Evolutionary conservation across 495 filamentous ascomycete species (phyloP), one percentile per base, ranked within the genome.

Genomic region (Tirmania nivea): DNA sequence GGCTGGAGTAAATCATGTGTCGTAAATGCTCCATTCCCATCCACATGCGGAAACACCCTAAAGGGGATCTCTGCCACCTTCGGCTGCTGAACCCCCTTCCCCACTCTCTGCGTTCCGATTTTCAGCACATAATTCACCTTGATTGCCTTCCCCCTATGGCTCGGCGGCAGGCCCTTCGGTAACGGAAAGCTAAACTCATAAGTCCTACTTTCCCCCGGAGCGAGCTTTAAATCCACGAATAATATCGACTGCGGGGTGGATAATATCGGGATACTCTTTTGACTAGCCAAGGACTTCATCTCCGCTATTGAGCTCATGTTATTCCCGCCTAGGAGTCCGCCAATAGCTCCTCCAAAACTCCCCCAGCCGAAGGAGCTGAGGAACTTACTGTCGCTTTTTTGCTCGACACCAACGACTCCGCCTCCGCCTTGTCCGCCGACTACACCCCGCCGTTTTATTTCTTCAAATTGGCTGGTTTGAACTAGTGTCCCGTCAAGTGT

Each of bases 241-340:
- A 97, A 72, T 56, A 97, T 86, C 7, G 86, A 94, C 66, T 96
- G 90, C n/a, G 89, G 86, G 8, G 90, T 95, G 20, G 87, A 92
- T 17, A 97, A 67, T 39, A 97, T 71, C 3, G 90, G 90, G 39
- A 97, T 80, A 17, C 81, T 81, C 63, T 81, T 83, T 14, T 55
- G 59, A 64, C 70, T 76, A 25, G 81, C 79, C 54, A 82, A 79
- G 0, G 81, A 83, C 58, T 86, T 83, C 84, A 94, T 94, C 61
- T 94, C 85, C 67, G 86, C 86, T 56, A 96, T 84, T 52, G 80
- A 92, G 69, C 88, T 90, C 57, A 87, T 77, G 56, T 94, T 87
- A 49, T 80, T 80, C 17, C 80, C 79, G 9, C 87, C 86, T 8
- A 95, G 71, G 8, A 97, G 69, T 52, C 92, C 86, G 56, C 79